Percentiles rank a stretch among this genome's conserved stretches.
Evolutionary conservation across 1,139 yeast genomes (phyloP).

Genomic region (Lodderomyces theae): DNA sequence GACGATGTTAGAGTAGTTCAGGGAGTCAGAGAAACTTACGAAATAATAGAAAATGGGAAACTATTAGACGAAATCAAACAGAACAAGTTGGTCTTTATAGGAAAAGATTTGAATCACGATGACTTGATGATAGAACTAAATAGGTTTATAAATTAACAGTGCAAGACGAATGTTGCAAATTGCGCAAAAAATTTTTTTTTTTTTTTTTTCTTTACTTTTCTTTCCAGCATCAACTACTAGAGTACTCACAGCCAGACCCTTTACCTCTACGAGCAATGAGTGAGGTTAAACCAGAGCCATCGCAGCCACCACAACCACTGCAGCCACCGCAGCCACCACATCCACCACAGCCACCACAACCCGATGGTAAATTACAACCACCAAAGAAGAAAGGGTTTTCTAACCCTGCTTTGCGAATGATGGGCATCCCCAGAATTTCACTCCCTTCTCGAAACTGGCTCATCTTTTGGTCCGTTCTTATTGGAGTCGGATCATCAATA

Average conservation of each 20-base stretch:
- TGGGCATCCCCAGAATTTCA: slow-evolving; percentile 78
- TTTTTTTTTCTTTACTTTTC: too few relatives aligned
- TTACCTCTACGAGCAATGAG: too few relatives aligned
- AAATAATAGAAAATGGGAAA: slow-evolving; percentile 55
- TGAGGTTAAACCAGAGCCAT: slow-evolving; percentile 1
- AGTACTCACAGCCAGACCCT: too few relatives aligned
- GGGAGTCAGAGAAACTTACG: slow-evolving; percentile 92
- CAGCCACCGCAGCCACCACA: too few relatives aligned
- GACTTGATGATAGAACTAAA: slow-evolving; percentile 28
- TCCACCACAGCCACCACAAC: too few relatives aligned
- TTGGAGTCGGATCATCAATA: slow-evolving; percentile 66
- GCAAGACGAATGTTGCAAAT: not conserved
- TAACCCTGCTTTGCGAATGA: slow-evolving; percentile 82
- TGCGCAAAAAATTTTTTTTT: not conserved
- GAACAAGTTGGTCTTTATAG: slow-evolving; percentile 76
- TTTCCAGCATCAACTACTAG: not conserved
- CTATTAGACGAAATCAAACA: slow-evolving; percentile 35
- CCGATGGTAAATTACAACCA: slow-evolving; percentile 9
- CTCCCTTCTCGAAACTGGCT: slow-evolving; percentile 92
- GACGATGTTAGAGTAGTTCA: slow-evolving; percentile 66
- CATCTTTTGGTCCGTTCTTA: slow-evolving; percentile 78
- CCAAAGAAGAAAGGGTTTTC: slow-evolving; percentile 51
- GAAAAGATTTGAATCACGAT: slow-evolving; percentile 52
- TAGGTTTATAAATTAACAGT: slow-evolving; percentile 13
- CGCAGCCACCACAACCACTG: too few relatives aligned